Percentiles rank a stretch among this genome's conserved stretches.
Evolutionary conservation across 2,329 filamentous ascomycete genomes (phyloP).

Genomic region (Fusarium neocosmosporiellum): DNA sequence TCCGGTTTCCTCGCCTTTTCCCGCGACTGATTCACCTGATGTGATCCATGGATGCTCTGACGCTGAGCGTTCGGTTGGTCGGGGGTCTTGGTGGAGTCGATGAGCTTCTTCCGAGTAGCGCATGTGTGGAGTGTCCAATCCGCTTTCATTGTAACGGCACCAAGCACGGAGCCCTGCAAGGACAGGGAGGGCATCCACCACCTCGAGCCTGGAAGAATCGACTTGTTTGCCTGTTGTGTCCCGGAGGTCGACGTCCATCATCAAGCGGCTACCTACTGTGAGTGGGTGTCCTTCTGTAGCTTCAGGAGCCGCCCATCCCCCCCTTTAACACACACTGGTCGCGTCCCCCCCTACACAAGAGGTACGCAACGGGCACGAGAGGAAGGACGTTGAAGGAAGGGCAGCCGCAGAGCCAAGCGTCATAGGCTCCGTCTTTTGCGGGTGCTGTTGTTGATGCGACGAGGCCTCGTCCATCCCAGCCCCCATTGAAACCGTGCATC

Average conservation of each 20-base stretch:
- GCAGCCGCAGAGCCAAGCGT: slow-evolving; percentile 19
- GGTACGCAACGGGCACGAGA: slow-evolving; percentile 6
- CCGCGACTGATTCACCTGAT: slow-evolving; percentile 36
- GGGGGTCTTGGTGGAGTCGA: slow-evolving; percentile 36
- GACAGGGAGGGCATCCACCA: slow-evolving; percentile 37
- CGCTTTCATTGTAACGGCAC: slow-evolving; percentile 44
- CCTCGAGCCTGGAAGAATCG: slow-evolving; percentile 5
- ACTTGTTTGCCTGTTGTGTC: not conserved
- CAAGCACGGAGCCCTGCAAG: slow-evolving; percentile 39
- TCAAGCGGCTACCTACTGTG: slow-evolving; percentile 1
- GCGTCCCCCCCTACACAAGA: not conserved
- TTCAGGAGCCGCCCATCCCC: slow-evolving; percentile 12
- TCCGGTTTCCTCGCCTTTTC: slow-evolving; percentile 13
- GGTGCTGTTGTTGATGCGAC: slow-evolving; percentile 36
- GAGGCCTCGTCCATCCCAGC: slow-evolving; percentile 23
- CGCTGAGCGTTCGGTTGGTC: slow-evolving; percentile 36
- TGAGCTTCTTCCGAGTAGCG: slow-evolving; percentile 41
- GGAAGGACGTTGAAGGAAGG: slow-evolving; percentile 5
- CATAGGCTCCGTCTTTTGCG: slow-evolving; percentile 32
- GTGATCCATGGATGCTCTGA: slow-evolving; percentile 41
- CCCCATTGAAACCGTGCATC: slow-evolving; percentile 31
- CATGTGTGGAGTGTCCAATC: slow-evolving; percentile 43
- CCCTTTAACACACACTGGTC: not conserved
- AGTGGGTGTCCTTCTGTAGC: slow-evolving; percentile 7
- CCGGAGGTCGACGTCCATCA: slow-evolving; percentile 9